A percentile compares a stretch with the other conserved stretches of the same genome.
Conservation (phyloP, 2,329 filamentous ascomycete genomes). For the Nemania diffusa region DNA sequence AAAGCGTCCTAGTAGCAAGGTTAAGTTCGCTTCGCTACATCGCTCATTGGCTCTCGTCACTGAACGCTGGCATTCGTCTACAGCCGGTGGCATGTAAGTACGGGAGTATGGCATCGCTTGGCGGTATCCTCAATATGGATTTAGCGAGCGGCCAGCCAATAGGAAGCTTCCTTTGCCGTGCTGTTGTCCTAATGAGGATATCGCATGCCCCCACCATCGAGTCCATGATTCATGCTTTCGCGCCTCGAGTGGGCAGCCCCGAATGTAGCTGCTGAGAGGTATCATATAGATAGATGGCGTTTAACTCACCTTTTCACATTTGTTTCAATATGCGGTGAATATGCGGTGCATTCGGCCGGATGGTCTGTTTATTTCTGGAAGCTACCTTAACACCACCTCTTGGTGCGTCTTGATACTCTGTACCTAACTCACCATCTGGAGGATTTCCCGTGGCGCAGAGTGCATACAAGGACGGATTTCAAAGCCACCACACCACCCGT, state of each 20-base stretch:
- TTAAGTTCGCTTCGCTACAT: slow-evolving; percentile 24
- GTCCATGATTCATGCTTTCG: slow-evolving; percentile 12
- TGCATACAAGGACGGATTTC: no score
- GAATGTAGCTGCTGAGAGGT: neutral
- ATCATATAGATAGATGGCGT: neutral
- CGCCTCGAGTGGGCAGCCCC: neutral
- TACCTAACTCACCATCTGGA: no score
- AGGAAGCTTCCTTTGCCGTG: neutral
- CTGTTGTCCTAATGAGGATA: slow-evolving; percentile 28
- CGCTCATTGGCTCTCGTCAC: slow-evolving; percentile 23
- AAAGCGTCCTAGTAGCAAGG: neutral
- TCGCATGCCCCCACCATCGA: neutral
- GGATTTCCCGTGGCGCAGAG: no score
- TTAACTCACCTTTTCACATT: neutral
- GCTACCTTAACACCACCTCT: no score
- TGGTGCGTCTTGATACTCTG: no score
- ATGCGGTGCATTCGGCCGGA: no score
- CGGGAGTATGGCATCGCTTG: slow-evolving; percentile 7
- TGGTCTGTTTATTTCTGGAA: no score
- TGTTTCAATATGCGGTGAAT: neutral
- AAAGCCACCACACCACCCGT: neutral
- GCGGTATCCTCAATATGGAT: slow-evolving; percentile 1
- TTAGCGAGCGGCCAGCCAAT: slow-evolving; percentile 36
- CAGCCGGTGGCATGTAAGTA: slow-evolving; percentile 6
- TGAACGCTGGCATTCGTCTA: slow-evolving; percentile 4